Conservation (phyloP, 2,329 filamentous ascomycete genomes). For the Hymenoscyphus linearis region DNA sequence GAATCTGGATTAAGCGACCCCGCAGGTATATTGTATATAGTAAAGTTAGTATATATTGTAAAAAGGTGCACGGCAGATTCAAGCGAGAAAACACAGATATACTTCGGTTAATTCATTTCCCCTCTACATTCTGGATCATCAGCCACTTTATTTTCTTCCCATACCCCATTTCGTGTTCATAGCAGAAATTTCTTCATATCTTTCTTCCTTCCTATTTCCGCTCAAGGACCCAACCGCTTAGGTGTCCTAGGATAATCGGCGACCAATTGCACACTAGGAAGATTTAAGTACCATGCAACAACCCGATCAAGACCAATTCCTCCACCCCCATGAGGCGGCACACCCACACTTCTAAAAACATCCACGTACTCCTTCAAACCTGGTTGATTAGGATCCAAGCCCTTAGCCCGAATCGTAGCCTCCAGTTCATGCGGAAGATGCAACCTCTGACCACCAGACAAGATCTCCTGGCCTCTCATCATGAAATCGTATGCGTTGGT, state of each 20-base stretch:
- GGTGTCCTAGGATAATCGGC: slow-evolving; percentile 55
- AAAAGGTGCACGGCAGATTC: too few species aligned
- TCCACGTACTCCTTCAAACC: slow-evolving; percentile 89
- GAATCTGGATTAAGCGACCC: too few species aligned
- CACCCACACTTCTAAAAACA: slow-evolving; percentile 73
- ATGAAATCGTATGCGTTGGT: slow-evolving; percentile 78
- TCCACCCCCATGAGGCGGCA: slow-evolving; percentile 85
- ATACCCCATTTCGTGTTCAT: too few species aligned
- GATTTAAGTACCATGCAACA: slow-evolving; percentile 58
- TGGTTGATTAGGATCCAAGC: slow-evolving; percentile 67
- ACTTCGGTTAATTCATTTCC: too few species aligned
- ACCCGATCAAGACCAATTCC: slow-evolving; percentile 88
- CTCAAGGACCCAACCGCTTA: slow-evolving; percentile 50
- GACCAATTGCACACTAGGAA: slow-evolving; percentile 55
- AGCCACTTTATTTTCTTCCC: too few species aligned
- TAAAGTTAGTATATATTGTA: too few species aligned
- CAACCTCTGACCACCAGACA: slow-evolving; percentile 88
- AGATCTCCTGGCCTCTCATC: slow-evolving; percentile 86
- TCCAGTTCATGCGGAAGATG: slow-evolving; percentile 73
- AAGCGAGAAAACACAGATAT: too few species aligned
- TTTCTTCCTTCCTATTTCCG: neutral
- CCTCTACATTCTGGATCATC: too few species aligned
- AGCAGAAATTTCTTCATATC: too few species aligned
- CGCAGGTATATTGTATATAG: too few species aligned
- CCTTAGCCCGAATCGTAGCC: slow-evolving; percentile 70